Evolutionary conservation across 805 yeast species (phyloP).

Genomic region (Candida piceae): DNA sequence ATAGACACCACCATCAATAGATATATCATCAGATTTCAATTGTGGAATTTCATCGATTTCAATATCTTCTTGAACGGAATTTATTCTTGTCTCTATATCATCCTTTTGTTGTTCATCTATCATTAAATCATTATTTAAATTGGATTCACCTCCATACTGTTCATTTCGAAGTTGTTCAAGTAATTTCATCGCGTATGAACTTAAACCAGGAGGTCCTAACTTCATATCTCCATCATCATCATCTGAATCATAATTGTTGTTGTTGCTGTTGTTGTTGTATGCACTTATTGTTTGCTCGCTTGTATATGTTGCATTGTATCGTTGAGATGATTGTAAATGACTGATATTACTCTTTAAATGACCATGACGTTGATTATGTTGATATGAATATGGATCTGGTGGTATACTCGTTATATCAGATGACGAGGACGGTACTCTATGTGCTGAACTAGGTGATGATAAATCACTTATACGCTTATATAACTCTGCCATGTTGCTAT

Average conservation of each 20-base stretch:
- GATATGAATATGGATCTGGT: constrained; percentile 10
- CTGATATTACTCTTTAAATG: too few relatives aligned
- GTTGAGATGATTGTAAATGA: too few relatives aligned
- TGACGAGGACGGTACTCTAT: constrained; percentile 8
- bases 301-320: too few relatives aligned
- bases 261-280: background rate
- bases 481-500: constrained; percentile 21
- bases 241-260: constrained; percentile 15
- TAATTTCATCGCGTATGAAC: constrained; percentile 48
- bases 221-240: constrained; percentile 37
- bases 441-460: constrained; percentile 17
- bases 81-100: background rate
- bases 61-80: too few relatives aligned
- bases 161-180: constrained; percentile 29
- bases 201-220: constrained; percentile 47
- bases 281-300: too few relatives aligned
- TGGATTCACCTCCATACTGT: too few relatives aligned
- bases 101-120: too few relatives aligned
- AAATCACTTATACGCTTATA: constrained; percentile 18
- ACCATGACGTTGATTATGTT: background rate
- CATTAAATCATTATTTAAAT: too few relatives aligned
- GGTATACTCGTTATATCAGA: constrained; percentile 15
- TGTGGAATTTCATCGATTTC: too few relatives aligned
- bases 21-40: background rate
- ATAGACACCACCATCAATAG: too few relatives aligned